These are phyloP conservation scores for Trametes versicolor DNA, from an alignment of 1,284 basidiomycete species.

Conservation along the genomic window DNA sequence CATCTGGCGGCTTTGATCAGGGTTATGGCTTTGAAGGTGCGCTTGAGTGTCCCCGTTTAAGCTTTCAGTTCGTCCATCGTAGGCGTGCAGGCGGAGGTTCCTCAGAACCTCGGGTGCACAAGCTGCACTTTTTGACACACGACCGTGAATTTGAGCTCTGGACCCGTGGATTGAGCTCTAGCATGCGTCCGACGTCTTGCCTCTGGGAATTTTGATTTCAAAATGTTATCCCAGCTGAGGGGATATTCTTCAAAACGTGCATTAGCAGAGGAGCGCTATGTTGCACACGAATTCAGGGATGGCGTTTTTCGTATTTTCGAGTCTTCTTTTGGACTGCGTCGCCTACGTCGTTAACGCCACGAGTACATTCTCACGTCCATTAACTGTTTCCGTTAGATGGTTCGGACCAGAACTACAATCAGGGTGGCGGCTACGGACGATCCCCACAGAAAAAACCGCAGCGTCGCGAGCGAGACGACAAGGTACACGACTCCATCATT, in stretches of 20 bases:
- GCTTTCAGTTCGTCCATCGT: conserved; percentile 27
- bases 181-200: conserved; percentile 19
- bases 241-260: conserved; percentile 10
- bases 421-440: conserved; percentile 61
- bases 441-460: conserved; percentile 55
- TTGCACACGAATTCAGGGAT: conserved; percentile 14
- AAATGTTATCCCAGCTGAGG: not conserved
- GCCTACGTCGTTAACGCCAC: conserved; percentile 42
- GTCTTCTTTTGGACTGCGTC: conserved; percentile 5
- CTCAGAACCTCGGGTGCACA: conserved; percentile 15
- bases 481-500: conserved; percentile 87
- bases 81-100: conserved; percentile 16
- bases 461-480: conserved; percentile 81
- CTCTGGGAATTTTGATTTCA: not conserved
- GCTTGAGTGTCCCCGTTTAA: conserved; percentile 58
- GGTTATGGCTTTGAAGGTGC: conserved; percentile 81
- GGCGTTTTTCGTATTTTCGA: conserved; percentile 18
- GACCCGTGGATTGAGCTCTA: conserved; percentile 49
- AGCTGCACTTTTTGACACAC: not conserved
- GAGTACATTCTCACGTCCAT: conserved; percentile 63
- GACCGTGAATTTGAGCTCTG: conserved; percentile 42
- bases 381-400: conserved; percentile 64
- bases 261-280: conserved; percentile 15
- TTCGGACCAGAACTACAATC: conserved; percentile 59
- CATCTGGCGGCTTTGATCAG: conserved; percentile 60